A percentile compares a stretch with the other conserved stretches of the same genome.
Evolutionary conservation across 139 green algal genomes (phyloP).

Genomic region (Axilococcus clingmanii): DNA sequence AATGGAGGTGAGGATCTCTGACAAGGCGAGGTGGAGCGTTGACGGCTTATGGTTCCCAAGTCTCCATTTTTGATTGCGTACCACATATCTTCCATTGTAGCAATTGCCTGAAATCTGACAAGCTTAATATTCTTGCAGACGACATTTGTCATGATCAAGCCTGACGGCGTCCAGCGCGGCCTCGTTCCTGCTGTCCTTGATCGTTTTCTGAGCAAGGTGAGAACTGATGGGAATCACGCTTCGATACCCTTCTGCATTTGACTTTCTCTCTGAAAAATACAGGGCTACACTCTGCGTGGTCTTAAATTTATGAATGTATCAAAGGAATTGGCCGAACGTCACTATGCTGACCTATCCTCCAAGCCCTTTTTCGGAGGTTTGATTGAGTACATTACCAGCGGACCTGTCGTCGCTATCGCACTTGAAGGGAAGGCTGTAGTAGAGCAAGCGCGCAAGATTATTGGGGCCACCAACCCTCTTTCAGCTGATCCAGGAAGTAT

Average conservation of each 20-base stretch:
- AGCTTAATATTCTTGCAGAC: too few species aligned
- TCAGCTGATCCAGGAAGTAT: conserved; percentile 76
- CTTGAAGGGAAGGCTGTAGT: conserved; percentile 70
- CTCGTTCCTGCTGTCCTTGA: conserved; percentile 77
- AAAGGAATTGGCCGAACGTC: conserved; percentile 66
- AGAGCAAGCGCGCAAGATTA: conserved; percentile 67
- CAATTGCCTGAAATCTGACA: too few species aligned
- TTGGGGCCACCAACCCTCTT: conserved; percentile 84
- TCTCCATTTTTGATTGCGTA: too few species aligned
- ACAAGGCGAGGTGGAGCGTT: too few species aligned
- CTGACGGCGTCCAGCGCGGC: conserved; percentile 87
- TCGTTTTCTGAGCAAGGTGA: conserved; percentile 73
- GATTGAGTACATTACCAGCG: conserved; percentile 78
- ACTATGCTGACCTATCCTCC: conserved; percentile 81
- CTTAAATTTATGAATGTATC: conserved; percentile 80
- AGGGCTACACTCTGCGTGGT: conserved; percentile 72
- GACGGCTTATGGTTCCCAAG: too few species aligned
- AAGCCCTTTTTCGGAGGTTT: conserved; percentile 83
- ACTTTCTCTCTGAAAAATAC: too few species aligned
- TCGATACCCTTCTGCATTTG: not conserved
- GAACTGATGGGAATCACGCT: too few species aligned
- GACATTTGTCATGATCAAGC: conserved; percentile 95
- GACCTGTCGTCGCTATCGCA: conserved; percentile 83
- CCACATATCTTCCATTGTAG: too few species aligned
- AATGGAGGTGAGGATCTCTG: too few species aligned